Base-by-base conservation (phyloP, 2,329 filamentous ascomycete genomes). In the Hirsutella thompsonii region DNA sequence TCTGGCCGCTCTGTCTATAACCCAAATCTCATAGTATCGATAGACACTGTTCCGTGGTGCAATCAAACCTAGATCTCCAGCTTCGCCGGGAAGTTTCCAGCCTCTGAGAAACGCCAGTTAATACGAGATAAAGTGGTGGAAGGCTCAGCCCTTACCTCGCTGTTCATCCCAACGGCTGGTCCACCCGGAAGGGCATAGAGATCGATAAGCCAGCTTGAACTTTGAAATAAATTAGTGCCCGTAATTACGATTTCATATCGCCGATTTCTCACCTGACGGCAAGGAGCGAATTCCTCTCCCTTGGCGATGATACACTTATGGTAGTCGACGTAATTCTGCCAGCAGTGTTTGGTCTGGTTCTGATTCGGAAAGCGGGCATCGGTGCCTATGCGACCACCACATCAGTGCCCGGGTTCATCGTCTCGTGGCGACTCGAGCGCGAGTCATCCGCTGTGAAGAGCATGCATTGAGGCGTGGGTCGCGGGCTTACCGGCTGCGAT, bases 281-380 rank as follows among this genome's bases (percentile, higher is more conserved):
- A 96, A 52, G 90, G 90, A 56, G 85, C 82, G 67, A 96, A 96
- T 63, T 95, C 89, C 75, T 96, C 90, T 68, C 90, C 90, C 79
- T 96, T 96, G 70, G 89, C 90, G 63, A 82, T 74, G 68, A 95
- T 88, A 76, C 92, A 98, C 79, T 98, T 98, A 81, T 98, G 86
- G 78, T 98, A 96, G 70, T 98, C 92, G 73, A 98, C 92, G 72
- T 98, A 98, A 79, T 98, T 98, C 69, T 98, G 93, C 92, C 92
- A 98, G 86, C 92, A 98, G 80, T 98, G 89, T 83, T 95, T 95
- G 70, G 89, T 83, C 74, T 92, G 86, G 75, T 98, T 98, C 75
- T 80, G 73, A 76, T 98, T 94, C 61, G 92, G 92, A 74, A 96
- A 98, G 67, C 92, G 90, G 68, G 92, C 92, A 66, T 98, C 92